A percentile compares a stretch with the other conserved stretches of the same genome.
Conservation (phyloP, 2,329 filamentous ascomycete species). For the Penicillium sp. region DNA sequence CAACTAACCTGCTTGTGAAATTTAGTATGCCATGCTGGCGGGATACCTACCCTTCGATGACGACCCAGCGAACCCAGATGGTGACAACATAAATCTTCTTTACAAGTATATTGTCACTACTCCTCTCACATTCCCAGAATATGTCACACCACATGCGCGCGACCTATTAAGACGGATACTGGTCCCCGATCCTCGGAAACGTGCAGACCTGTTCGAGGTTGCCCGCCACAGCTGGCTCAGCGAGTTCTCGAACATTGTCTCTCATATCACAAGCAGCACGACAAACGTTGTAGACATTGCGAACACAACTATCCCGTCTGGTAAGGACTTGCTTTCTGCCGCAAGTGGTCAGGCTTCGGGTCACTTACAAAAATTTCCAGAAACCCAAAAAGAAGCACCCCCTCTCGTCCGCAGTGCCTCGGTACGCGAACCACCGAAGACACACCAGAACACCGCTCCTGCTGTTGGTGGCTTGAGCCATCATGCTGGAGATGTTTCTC, state of each 20-base stretch:
- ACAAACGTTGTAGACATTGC: conserved; percentile 83
- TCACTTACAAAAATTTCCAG: conserved; percentile 34
- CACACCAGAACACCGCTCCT: conserved; percentile 49
- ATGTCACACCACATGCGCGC: conserved; percentile 92
- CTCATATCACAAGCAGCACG: conserved; percentile 93
- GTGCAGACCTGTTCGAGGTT: conserved; percentile 95
- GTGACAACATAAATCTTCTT: conserved; percentile 96
- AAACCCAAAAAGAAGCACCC: conserved; percentile 55
- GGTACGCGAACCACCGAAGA: conserved; percentile 80
- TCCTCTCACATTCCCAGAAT: conserved; percentile 95
- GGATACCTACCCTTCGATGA: conserved; percentile 98
- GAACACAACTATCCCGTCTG: conserved; percentile 66
- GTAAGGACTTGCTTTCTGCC: conserved; percentile 38
- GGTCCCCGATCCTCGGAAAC: conserved; percentile 89
- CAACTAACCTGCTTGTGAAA: background rate
- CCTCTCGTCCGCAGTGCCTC: conserved; percentile 81
- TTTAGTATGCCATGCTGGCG: conserved; percentile 94
- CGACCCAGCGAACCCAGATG: conserved; percentile 95
- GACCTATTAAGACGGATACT: conserved; percentile 90
- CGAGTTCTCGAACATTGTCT: conserved; percentile 94
- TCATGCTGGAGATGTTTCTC: conserved; percentile 72
- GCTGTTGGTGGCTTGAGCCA: conserved; percentile 61
- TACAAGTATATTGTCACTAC: conserved; percentile 99
- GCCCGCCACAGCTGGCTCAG: conserved; percentile 97
- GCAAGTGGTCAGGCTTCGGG: background rate